Base-by-base conservation (phyloP, 1,284 basidiomycete genomes). In the Cryptococcus hybrid region DNA sequence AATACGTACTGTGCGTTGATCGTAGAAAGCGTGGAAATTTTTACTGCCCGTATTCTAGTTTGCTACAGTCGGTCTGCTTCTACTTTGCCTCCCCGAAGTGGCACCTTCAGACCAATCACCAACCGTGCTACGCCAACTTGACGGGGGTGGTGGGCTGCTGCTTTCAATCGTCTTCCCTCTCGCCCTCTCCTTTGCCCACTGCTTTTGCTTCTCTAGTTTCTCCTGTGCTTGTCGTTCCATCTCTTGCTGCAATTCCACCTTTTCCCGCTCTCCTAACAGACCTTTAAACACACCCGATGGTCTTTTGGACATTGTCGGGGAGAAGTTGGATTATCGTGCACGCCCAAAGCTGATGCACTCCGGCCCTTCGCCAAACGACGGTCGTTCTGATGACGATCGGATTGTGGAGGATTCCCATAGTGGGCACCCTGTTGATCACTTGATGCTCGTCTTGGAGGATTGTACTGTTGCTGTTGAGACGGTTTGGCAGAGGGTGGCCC, bases 401-500 rank as follows among this genome's bases (percentile, higher is more conserved):
- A 15, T 8, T 44, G 43, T 18, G 43, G 24, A n/a, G 11, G 39
- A 13, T 44, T 44, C n/a, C 43, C n/a, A 44, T 13, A 18, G 12
- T 13, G 43, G n/a, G 43, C n/a, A 7, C 7, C 24, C 7, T 44
- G 7, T 44, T 44, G 43, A n/a, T 44, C 43, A n/a, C n/a, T 44
- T 7, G 43, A 44, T 24, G 12, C 43, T 44, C 6, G 43, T n/a
- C 43, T 18, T 13, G 7, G 24, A 15, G 12, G 39, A 42, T n/a
- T 11, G 9, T 42, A 18, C 42, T 24, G 47, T 13, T 38, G 50
- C 39, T 40, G 50, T 15, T 55, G 54, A 9, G 58, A 56, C n/a
- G 52, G 57, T 9, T 40, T 82, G 55, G 85, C 56, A 2, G 52
- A 42, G 36, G 73, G 67, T 1, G 73, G 73, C 7, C 74, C 73